These are phyloP conservation scores for Phialocephala subalpina DNA, from an alignment of 2,329 filamentous ascomycete genomes.

Conservation along the genomic window DNA sequence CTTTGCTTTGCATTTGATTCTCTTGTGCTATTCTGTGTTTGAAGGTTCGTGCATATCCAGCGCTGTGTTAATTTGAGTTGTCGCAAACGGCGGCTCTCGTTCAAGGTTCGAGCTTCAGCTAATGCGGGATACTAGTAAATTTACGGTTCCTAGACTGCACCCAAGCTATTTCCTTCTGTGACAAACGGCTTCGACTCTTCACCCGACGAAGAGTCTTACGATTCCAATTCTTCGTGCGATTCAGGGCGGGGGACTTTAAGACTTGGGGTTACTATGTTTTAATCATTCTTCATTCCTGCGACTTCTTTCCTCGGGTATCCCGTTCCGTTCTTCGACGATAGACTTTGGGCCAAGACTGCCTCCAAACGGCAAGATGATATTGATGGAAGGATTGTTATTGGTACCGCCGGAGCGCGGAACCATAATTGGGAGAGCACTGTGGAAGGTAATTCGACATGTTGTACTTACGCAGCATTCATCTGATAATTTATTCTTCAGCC, in stretches of 20 bases:
- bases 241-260: slow-evolving; percentile 9
- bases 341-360: slow-evolving; percentile 1
- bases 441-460: slow-evolving; percentile 57
- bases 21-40: background rate
- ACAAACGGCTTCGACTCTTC: slow-evolving; percentile 11
- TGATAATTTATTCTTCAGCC: slow-evolving; percentile 48
- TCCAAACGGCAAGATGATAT: slow-evolving; percentile 42
- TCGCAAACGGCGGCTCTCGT: slow-evolving; percentile 10
- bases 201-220: slow-evolving; percentile 6
- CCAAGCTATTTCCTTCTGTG: slow-evolving; percentile 5
- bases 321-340: background rate
- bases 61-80: background rate
- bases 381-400: slow-evolving; percentile 60
- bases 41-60: background rate
- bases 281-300: slow-evolving; percentile 22
- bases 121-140: slow-evolving; percentile 2
- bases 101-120: background rate
- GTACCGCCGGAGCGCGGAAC: slow-evolving; percentile 60
- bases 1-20: background rate
- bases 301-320: slow-evolving; percentile 7
- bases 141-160: background rate
- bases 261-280: slow-evolving; percentile 26
- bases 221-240: background rate
- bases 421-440: slow-evolving; percentile 59
- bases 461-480: slow-evolving; percentile 9